These are phyloP conservation scores for Syncephalastrum sp. DNA, from an alignment of 371 early-diverging fungal genomes.

Conservation along the genomic window DNA sequence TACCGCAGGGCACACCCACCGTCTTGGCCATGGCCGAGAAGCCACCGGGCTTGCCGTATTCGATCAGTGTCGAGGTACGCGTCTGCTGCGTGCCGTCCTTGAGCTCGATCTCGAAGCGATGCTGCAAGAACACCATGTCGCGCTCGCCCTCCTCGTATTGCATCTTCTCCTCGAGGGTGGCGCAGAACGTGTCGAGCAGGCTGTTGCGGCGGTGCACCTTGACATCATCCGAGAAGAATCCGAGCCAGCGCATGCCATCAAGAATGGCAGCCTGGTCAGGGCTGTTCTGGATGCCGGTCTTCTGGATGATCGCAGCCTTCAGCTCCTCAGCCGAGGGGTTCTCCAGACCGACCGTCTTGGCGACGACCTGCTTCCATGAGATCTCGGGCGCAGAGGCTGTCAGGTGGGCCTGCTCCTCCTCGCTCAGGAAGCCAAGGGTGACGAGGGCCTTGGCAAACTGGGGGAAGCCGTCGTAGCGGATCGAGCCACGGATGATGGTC, in stretches of 20 bases:
- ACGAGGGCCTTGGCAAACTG: conserved; percentile 91
- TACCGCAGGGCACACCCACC: conserved; percentile 97
- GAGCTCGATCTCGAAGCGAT: conserved; percentile 89
- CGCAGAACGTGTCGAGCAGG: conserved; percentile 92
- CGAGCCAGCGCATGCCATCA: conserved; percentile 83
- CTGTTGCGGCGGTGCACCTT: conserved; percentile 72
- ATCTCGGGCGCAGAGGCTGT: conserved; percentile 55
- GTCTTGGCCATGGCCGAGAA: conserved; percentile 96
- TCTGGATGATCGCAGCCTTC: conserved; percentile 45
- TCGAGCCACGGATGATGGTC: conserved; percentile 92
- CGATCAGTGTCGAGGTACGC: conserved; percentile 88
- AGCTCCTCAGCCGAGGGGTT: conserved; percentile 28
- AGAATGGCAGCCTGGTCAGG: conserved; percentile 58
- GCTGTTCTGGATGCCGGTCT: conserved; percentile 48
- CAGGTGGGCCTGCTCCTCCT: conserved; percentile 68
- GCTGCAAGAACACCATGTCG: conserved; percentile 97
- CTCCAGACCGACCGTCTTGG: conserved; percentile 55
- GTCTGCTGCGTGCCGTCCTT: conserved; percentile 77
- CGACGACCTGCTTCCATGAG: conserved; percentile 75
- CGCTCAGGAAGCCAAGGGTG: conserved; percentile 89
- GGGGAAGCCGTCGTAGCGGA: conserved; percentile 93
- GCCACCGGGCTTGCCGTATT: conserved; percentile 90
- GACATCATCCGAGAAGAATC: conserved; percentile 74
- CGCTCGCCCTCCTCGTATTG: conserved; percentile 90
- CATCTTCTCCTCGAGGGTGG: conserved; percentile 92